Conservation (phyloP, 1,284 basidiomycete species). For the Coniferiporia sulphurascens region DNA sequence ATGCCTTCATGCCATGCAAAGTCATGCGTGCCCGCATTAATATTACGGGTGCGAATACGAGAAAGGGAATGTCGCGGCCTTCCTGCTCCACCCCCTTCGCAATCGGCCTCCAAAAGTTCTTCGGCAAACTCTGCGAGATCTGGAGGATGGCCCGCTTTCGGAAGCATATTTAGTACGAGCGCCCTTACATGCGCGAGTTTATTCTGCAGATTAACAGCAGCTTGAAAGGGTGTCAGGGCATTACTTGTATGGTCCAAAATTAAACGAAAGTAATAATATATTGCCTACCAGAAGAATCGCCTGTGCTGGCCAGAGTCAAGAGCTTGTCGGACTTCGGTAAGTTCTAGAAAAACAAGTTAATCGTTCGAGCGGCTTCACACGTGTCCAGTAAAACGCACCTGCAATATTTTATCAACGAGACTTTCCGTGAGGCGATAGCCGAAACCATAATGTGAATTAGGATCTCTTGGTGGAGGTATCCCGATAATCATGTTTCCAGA, state of each 20-base stretch:
- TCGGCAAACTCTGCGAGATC: too few relatives aligned
- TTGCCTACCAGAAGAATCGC: neutral
- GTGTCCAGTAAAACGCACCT: conserved; percentile 25
- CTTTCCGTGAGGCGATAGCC: conserved; percentile 43
- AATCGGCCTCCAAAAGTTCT: too few relatives aligned
- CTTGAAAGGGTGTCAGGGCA: neutral
- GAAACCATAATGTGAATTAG: conserved; percentile 30
- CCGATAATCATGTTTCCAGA: conserved; percentile 41
- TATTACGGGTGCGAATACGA: too few relatives aligned
- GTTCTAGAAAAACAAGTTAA: too few relatives aligned
- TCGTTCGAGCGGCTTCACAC: too few relatives aligned
- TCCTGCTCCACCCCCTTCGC: too few relatives aligned
- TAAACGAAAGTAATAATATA: neutral
- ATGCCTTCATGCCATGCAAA: too few relatives aligned
- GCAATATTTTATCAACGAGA: conserved; percentile 33
- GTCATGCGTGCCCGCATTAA: too few relatives aligned
- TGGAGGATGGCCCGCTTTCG: too few relatives aligned
- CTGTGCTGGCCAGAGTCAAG: neutral
- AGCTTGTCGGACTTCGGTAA: conserved; percentile 17
- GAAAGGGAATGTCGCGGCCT: too few relatives aligned
- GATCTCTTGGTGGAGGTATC: conserved; percentile 38
- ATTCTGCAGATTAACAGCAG: conserved; percentile 6
- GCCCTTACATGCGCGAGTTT: conserved; percentile 30
- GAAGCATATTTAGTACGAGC: too few relatives aligned
- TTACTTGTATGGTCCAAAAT: neutral